Percentiles rank a stretch among this genome's conserved stretches.
Conservation (phyloP, 305 asterid species). For the Stenogyne calaminthoides region DNA sequence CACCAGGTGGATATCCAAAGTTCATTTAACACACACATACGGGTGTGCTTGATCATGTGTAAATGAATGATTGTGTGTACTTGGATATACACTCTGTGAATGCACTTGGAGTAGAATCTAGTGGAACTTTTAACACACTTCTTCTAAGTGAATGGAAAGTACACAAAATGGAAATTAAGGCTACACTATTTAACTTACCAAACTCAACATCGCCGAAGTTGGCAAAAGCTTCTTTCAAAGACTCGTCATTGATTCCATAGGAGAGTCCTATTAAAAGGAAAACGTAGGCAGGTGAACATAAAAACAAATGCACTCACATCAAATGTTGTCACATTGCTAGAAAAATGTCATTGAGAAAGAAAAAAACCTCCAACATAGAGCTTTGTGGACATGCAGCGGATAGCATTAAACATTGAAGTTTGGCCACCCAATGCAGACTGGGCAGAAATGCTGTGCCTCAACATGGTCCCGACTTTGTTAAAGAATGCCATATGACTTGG, state of each 20-base stretch:
- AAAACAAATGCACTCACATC: not conserved
- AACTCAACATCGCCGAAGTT: conserved; percentile 75
- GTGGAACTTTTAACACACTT: too few species aligned
- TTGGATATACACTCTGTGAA: too few species aligned
- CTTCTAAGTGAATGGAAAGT: too few species aligned
- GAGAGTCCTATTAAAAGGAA: conserved; percentile 60
- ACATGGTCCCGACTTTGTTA: conserved; percentile 57
- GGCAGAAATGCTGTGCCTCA: conserved; percentile 51
- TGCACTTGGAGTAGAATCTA: too few species aligned
- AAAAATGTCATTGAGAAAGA: not conserved
- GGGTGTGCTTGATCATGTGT: too few species aligned
- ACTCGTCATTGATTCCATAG: conserved; percentile 60
- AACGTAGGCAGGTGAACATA: not conserved
- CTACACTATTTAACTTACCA: conserved; percentile 43
- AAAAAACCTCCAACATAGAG: conserved; percentile 76
- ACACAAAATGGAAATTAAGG: not conserved
- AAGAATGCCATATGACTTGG: conserved; percentile 54
- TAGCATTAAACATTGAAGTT: conserved; percentile 51
- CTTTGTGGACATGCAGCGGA: conserved; percentile 72
- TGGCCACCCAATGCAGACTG: conserved; percentile 42
- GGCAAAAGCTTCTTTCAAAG: conserved; percentile 67
- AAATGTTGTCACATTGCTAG: not conserved
- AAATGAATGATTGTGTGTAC: too few species aligned
- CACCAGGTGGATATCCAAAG: too few species aligned
- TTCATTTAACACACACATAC: too few species aligned